These are phyloP conservation scores for Zygotorulaspora danielsina DNA, from an alignment of 805 yeast species.

Conservation along the genomic window DNA sequence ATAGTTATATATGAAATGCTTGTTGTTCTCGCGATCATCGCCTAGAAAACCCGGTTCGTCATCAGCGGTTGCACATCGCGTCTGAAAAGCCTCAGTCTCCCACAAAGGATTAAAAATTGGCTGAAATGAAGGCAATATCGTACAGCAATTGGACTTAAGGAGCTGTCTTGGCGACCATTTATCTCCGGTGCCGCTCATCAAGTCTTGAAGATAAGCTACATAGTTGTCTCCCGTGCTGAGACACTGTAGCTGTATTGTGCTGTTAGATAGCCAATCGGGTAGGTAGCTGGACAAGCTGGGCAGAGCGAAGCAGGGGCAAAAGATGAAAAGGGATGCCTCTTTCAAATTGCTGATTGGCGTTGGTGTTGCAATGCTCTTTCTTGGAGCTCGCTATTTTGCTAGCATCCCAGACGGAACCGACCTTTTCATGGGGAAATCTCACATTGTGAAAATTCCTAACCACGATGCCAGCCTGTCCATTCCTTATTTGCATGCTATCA, in stretches of 20 bases:
- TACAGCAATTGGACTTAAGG: background rate
- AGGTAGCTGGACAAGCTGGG: too few species aligned
- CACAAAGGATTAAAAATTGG: background rate
- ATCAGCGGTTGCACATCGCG: background rate
- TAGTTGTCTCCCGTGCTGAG: too few species aligned
- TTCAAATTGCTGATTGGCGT: conserved; percentile 7
- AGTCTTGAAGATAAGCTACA: too few species aligned
- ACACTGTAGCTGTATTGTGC: too few species aligned
- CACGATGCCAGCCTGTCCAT: conserved; percentile 26
- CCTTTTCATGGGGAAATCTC: conserved; percentile 5
- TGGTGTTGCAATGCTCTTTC: conserved; percentile 7
- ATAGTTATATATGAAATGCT: background rate
- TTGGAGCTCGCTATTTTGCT: conserved; percentile 3
- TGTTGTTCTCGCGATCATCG: background rate
- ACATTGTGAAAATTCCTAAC: conserved; percentile 18
- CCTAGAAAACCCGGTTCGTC: too few species aligned
- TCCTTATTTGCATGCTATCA: conserved; percentile 32
- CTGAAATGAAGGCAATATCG: background rate
- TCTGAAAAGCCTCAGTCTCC: conserved; percentile 1
- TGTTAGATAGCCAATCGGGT: too few species aligned
- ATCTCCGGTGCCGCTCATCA: conserved; percentile 1
- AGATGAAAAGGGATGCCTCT: conserved; percentile 10
- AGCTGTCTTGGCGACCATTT: background rate
- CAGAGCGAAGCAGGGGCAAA: too few species aligned
- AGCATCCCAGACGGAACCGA: background rate